Evolutionary conservation across 2,329 filamentous ascomycete species (phyloP), one percentile per base, ranked within the genome.

Genomic region (Rugonectria rugulosa): DNA sequence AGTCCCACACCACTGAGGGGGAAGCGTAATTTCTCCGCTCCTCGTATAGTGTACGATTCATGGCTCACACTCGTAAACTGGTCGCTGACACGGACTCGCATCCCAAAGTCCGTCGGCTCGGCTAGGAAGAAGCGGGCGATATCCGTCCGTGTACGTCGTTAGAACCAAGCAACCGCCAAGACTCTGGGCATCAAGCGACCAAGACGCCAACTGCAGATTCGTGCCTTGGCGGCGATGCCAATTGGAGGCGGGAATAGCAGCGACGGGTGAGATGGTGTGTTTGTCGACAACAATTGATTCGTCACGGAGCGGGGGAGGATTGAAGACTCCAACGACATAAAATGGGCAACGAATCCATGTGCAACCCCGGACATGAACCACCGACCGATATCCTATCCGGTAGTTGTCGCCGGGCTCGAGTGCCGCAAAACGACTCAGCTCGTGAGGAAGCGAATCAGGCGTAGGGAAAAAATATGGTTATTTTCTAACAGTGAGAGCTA

Each of bases 181-280:
- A n/a, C 15, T 23, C 24, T 14, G n/a, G 23, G 14, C 40, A 58
- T 62, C 62, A 65, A 65, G 63, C 23, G 26, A 26, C 55, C 20
- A 38, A 38, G 34, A 38, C 34, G 14, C 34, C 34, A 21, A 38
- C 34, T 38, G 34, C 57, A 65, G 60, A 60, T 58, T 23, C 40
- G 48, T 51, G 14, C 60, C 61, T 47, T 60, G 60, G 62, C 42
- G 26, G 24, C 23, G 2, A 19, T 12, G 45, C 38, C 51, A 59
- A 64, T 64, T 62, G 62, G 62, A 61, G 52, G 53, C 62, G 61
- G 62, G 56, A 64, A 64, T 64, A 63, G 57, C 5, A n/a, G 14
- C 14, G 12, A 50, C 37, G 20, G 11, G 15, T 43, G 21, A 40
- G 4, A 46, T 23, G 7, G 23, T 23, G 29, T 17, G 23, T 34